These are phyloP conservation scores for Clitopilus passeckerianus DNA, from an alignment of 768 basidiomycete species.

Conservation along the genomic window DNA sequence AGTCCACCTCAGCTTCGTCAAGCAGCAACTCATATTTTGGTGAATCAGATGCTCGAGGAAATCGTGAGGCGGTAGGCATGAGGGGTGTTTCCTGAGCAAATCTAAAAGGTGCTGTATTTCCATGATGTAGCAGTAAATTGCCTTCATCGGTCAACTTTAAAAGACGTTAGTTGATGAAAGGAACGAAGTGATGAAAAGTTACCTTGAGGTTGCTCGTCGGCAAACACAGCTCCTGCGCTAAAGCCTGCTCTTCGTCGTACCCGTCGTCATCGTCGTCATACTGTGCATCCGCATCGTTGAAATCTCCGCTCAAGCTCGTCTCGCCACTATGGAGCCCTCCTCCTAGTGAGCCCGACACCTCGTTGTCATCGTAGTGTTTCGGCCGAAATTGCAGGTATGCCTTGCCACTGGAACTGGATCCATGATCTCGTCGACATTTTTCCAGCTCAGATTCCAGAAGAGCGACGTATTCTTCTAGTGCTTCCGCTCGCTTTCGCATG, in stretches of 20 bases:
- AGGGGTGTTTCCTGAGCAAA: conserved; percentile 23
- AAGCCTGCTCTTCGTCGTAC: conserved; percentile 19
- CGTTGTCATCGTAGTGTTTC: conserved; percentile 11
- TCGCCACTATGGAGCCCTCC: background rate
- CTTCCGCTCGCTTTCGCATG: conserved; percentile 33
- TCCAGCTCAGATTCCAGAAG: conserved; percentile 38
- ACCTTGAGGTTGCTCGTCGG: conserved; percentile 36
- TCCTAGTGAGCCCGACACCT: background rate
- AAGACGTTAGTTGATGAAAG: background rate
- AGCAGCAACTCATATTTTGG: conserved; percentile 36
- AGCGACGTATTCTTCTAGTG: conserved; percentile 32
- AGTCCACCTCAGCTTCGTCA: conserved; percentile 32
- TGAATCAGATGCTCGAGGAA: conserved; percentile 28
- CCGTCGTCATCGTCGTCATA: conserved; percentile 14
- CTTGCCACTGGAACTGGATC: conserved; percentile 19
- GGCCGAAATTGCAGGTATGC: conserved; percentile 27
- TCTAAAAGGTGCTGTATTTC: conserved; percentile 38
- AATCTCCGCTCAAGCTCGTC: background rate
- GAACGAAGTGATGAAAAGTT: conserved; percentile 5
- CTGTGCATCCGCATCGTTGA: conserved; percentile 1
- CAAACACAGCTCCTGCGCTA: conserved; percentile 31
- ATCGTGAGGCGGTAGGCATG: conserved; percentile 23
- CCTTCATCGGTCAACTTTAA: conserved; percentile 30
- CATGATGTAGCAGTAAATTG: conserved; percentile 30
- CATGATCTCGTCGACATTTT: conserved; percentile 33